Base-by-base conservation (phyloP, 2,329 filamentous ascomycete species). In the Penicillium sp. region DNA sequence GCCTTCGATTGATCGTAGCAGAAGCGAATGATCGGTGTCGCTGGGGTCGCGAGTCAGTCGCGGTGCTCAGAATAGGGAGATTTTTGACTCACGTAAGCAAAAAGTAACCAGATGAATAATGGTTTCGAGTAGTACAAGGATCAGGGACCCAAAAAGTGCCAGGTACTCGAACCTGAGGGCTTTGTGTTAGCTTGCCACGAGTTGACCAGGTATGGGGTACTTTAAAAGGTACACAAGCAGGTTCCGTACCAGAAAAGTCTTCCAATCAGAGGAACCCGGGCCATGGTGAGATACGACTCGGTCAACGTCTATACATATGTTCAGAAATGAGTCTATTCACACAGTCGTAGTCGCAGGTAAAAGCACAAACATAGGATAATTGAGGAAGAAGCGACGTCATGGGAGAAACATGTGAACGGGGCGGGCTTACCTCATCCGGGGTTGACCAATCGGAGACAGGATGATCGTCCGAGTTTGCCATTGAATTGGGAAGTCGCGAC, bases 61-160 rank as follows among this genome's bases (percentile, higher is more conserved):
- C 29, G 40, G n/a, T n/a, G 16, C 13, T 28, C 18, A 19, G 21
- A 26, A 14, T 31, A 16, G 31, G 31, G 42, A 2, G 28, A 2
- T n/a, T 55, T 10, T n/a, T 23, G 16, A 77, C 88, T 71, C 78
- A 92, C 89, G 94, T 37, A 99, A 83, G 31, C 91, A 90, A 58
- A 97, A 83, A 1, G 94, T 97, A 58, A 96, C 84, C 54, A 96
- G 80, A 65, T 93, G 87, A 66, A 96, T 88, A 56, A 96, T 68
- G 52, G 87, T 87, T 74, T 99, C 94, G 62, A 96, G 81, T 43
- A 86, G 82, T 54, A 97, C 87, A 33, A 99, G 83, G 48, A 91
- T 67, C 67, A 97, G 89, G 7, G 93, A 97, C 51, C 87, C 86
- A 43, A 94, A 76, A 39, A 99, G 84, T 34, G 92, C 91, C 59